Evolutionary conservation across 768 basidiomycete species (phyloP), one percentile per base, ranked within the genome.

Genomic region (Paxillus ammoniavirescens): DNA sequence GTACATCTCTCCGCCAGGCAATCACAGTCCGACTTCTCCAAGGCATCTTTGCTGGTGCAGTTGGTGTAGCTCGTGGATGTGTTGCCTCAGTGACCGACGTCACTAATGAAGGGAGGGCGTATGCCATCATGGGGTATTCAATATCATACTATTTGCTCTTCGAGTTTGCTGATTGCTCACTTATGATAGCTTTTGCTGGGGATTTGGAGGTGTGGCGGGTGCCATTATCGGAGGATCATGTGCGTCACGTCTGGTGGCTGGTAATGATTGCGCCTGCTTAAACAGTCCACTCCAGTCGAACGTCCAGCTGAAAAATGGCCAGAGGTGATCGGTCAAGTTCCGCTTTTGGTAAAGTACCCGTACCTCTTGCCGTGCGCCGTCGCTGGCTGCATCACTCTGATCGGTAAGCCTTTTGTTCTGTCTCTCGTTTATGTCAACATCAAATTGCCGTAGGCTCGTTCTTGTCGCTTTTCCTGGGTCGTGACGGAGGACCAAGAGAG

Each of bases 21-120:
- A 81, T 97, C 36, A 86, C 77, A 37, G 84, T 95, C 46, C 82
- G 93, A n/a, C 77, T 98, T 14, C 77, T 93, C 35, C 94, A 96
- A 67, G 95, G 95, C 30, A 79, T 95, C 28, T 97, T 96, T 64
- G 90, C 89, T 3, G 95, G 96, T 4, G 91, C 95, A 18, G 89
- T 98, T 15, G 96, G 96, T 18, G 96, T 98, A 26, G 95, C 93
- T 42, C 83, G 96, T 64, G 91, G 93, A 12, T 89, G 85, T 17
- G 86, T 98, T 47, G 74, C 90, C 12, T 86, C 86, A 58, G 80
- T 99, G 53, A 95, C 97, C 0, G 95, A 98, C 69, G 74, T 84
- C 28, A 89, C 86, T 48, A 99, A 99, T 70, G 95, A 98, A 71
- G 90, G 90, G 23, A 81, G 93, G 60, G 97, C 96, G 21, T 98